phyloP scores from a whole-genome alignment of 495 filamentous ascomycete genomes.

The Articulospora tetracladia region DNA sequence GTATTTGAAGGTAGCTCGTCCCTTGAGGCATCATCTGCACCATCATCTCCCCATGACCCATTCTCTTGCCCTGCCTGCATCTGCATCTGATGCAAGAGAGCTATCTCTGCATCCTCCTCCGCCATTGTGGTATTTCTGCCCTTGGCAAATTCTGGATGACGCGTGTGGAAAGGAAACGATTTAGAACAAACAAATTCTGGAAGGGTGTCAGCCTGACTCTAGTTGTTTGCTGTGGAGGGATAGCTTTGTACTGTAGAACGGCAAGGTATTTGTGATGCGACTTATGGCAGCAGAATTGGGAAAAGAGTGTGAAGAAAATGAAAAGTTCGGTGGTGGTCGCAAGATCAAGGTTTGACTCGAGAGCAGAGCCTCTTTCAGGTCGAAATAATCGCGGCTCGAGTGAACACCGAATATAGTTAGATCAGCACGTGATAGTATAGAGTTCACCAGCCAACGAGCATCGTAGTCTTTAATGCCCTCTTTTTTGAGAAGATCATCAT shows the following conservation, averaged over 20 bases:
- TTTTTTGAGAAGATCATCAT: background rate
- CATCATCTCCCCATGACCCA: slow-evolving; percentile 47
- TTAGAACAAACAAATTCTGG: background rate
- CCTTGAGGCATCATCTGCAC: slow-evolving; percentile 35
- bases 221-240: background rate
- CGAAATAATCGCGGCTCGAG: background rate
- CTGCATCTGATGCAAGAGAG: slow-evolving; percentile 42
- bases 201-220: background rate
- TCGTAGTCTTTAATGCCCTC: background rate
- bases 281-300: background rate
- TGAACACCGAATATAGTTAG: background rate
- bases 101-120: slow-evolving; percentile 56
- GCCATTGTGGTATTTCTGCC: slow-evolving; percentile 40
- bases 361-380: background rate
- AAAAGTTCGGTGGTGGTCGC: background rate
- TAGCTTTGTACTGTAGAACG: background rate
- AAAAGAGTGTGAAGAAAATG: background rate
- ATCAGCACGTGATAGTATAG: background rate
- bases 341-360: too few relatives aligned
- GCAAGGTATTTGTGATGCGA: background rate
- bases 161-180: background rate
- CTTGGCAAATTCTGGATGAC: background rate
- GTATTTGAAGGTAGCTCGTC: slow-evolving; percentile 46
- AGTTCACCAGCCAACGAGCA: background rate
- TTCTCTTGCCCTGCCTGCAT: slow-evolving; percentile 38